These are phyloP conservation scores for Serendipita sp. DNA, from an alignment of 1,284 basidiomycete genomes.

Conservation along the genomic window DNA sequence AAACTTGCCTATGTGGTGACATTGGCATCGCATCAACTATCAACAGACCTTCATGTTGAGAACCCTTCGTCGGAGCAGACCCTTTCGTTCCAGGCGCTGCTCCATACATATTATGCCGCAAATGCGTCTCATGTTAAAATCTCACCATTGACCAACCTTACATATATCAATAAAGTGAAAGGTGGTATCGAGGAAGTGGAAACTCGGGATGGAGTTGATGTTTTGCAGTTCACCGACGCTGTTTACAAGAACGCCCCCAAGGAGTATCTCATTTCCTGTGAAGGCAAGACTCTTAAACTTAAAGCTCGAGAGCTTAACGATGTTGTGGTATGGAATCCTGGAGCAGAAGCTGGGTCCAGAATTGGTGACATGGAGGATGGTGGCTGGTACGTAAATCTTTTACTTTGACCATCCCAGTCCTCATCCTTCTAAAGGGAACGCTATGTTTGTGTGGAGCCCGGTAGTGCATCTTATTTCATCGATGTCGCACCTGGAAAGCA, in stretches of 20 bases:
- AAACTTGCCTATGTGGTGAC: constrained; percentile 66
- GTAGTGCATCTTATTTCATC: constrained; percentile 56
- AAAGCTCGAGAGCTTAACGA: constrained; percentile 52
- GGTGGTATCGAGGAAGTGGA: constrained; percentile 30
- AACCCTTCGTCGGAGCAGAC: constrained; percentile 39
- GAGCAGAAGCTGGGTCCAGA: constrained; percentile 46
- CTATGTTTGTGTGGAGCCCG: constrained; percentile 79
- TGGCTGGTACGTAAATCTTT: constrained; percentile 50
- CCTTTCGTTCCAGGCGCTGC: constrained; percentile 73
- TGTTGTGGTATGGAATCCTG: constrained; percentile 81
- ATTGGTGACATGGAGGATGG: constrained; percentile 75
- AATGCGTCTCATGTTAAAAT: constrained; percentile 44
- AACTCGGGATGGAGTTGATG: constrained; percentile 42
- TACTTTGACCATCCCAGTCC: constrained; percentile 1
- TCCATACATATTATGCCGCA: constrained; percentile 76
- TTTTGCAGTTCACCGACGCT: constrained; percentile 50
- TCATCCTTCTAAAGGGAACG: constrained; percentile 38
- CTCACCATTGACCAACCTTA: constrained; percentile 41
- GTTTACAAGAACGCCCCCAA: constrained; percentile 54
- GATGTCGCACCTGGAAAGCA: constrained; percentile 43
- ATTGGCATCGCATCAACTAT: constrained; percentile 56
- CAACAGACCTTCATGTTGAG: constrained; percentile 57
- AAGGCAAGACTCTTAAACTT: constrained; percentile 36
- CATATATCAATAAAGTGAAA: constrained; percentile 58
- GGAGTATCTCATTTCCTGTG: constrained; percentile 47